Base-by-base conservation (phyloP, 1,139 yeast genomes). In the Debaryomyces coudertii region DNA sequence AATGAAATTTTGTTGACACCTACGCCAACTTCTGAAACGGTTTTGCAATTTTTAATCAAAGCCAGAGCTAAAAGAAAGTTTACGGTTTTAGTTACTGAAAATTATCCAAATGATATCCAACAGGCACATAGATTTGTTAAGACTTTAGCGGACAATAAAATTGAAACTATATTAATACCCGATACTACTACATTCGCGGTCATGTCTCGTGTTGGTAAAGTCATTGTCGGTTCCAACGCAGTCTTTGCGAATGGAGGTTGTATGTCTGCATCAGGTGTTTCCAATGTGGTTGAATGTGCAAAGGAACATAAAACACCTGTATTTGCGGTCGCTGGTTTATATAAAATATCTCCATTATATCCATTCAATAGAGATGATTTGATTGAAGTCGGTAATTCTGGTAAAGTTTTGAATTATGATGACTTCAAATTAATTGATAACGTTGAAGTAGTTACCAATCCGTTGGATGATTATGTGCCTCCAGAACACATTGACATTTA, bases 221-320 rank as follows among this genome's bases (percentile, higher is more conserved):
- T 95, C 23, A 82, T 93, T 50, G 81, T 95, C 50, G 97, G 98
- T 18, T 85, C 98, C 1, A 82, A 89, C 53, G 83, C 96, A 0
- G 97, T 95, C 7, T 87, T 90, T 63, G 96, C 96, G 46, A 93
- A 95, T 62, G 99, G 99, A 47, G 98, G 99, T 7, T 86, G 97
- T 54, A 80, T 90, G 47, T 83, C 96, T 2, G 82, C 87, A 18
- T 83, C 96, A 0, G 99, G 99, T 40, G 97, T 89, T 28, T 90
- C 96, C 20, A 80, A 89, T 46, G 97, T 90, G 7, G 95, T 96
- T 54, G 97, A 90, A 67, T 89, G 97, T 68, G 99, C 99, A 11
- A 89, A 88, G 61, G 96, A 89, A 62, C 92, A 89, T 66, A 81
- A 84, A 58, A 93, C 97, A 6, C 99, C 99, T 0, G 99, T 95